phyloP scores from a whole-genome alignment of 768 basidiomycete genomes.

The Agrocybe praecox region DNA sequence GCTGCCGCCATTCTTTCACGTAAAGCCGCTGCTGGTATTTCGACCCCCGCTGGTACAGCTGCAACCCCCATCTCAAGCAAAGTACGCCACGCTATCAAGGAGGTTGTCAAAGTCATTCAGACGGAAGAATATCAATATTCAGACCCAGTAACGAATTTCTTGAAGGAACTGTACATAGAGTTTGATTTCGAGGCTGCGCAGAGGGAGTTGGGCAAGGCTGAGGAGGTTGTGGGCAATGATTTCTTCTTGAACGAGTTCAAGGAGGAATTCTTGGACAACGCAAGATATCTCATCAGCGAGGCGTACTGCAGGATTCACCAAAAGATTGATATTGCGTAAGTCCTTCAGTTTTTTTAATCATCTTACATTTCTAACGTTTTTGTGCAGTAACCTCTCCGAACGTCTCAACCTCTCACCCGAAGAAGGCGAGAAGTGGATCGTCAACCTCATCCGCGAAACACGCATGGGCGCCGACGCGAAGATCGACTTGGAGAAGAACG shows the following conservation, averaged over 20 bases:
- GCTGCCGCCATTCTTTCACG: conserved; percentile 92
- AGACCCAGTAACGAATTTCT: conserved; percentile 91
- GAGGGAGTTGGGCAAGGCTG: conserved; percentile 73
- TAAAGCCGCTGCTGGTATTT: conserved; percentile 60
- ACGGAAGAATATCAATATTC: conserved; percentile 96
- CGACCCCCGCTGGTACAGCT: conserved; percentile 36
- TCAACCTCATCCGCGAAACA: conserved; percentile 97
- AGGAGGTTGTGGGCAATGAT: conserved; percentile 84
- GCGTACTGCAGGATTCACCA: conserved; percentile 98
- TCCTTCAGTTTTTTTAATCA: not conserved
- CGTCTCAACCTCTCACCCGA: conserved; percentile 91
- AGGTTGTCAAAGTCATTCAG: conserved; percentile 92
- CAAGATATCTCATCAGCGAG: conserved; percentile 94
- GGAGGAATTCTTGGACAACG: conserved; percentile 96
- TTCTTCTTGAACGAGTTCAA: conserved; percentile 92
- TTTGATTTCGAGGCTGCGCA: conserved; percentile 98
- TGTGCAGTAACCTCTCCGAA: conserved; percentile 81
- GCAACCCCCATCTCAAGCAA: conserved; percentile 58
- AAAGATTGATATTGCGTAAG: conserved; percentile 81
- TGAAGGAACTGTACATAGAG: conserved; percentile 92
- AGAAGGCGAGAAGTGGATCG: conserved; percentile 99
- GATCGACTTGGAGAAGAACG: conserved; percentile 98
- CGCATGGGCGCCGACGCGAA: conserved; percentile 96
- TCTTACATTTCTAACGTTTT: not conserved
- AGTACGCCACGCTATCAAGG: conserved; percentile 85